These are phyloP conservation scores for Penicillium arizonense DNA, from an alignment of 495 filamentous ascomycete genomes.

Conservation along the genomic window DNA sequence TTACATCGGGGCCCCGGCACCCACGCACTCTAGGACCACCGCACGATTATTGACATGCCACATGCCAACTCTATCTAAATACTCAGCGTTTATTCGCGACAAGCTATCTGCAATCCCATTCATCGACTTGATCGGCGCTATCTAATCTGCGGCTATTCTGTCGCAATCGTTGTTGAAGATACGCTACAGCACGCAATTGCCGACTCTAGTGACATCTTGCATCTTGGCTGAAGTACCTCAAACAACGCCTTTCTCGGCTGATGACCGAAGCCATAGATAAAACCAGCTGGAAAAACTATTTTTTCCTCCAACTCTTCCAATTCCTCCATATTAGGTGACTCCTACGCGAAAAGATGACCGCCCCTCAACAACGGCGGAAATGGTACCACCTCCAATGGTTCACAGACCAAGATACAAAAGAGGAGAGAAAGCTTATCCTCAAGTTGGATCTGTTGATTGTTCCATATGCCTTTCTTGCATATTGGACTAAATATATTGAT, in stretches of 20 bases:
- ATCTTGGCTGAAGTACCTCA: not conserved
- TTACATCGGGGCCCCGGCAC: too few species aligned
- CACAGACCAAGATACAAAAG: constrained; percentile 38
- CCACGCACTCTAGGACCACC: too few species aligned
- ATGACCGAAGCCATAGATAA: not conserved
- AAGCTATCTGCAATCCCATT: not conserved
- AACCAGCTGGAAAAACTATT: not conserved
- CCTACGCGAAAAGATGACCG: constrained; percentile 10
- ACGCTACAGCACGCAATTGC: constrained; percentile 19
- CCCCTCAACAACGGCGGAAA: constrained; percentile 25
- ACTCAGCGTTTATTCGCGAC: too few species aligned
- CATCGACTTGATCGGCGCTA: not conserved
- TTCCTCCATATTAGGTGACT: not conserved
- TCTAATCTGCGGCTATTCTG: not conserved
- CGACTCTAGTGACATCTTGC: constrained; percentile 18
- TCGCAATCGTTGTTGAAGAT: not conserved
- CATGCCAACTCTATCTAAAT: too few species aligned
- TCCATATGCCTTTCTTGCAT: constrained; percentile 40
- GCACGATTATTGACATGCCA: too few species aligned
- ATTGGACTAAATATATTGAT: constrained; percentile 50
- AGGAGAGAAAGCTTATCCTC: constrained; percentile 40
- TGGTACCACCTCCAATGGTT: constrained; percentile 45
- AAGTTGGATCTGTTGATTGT: constrained; percentile 46
- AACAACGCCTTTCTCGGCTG: not conserved
- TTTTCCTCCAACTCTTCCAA: not conserved